Evolutionary conservation across 2,329 filamentous ascomycete species (phyloP), one percentile per base, ranked within the genome.

Genomic region (Penicillium sp.): DNA sequence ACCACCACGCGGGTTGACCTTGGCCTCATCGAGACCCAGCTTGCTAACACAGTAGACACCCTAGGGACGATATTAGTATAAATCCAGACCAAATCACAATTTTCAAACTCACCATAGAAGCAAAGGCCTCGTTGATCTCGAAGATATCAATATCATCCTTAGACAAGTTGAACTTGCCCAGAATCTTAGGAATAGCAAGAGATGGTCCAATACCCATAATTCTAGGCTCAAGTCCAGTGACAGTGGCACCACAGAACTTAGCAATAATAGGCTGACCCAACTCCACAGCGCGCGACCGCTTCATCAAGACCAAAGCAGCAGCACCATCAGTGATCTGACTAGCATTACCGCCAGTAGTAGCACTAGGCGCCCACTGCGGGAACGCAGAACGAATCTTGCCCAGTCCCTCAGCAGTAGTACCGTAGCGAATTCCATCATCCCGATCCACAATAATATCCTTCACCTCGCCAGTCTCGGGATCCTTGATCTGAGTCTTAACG

Each of bases 1-100:
- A 62, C 92, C 92, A 60, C 92, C 92, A 81, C 96, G 94, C 60
- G 92, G 92, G 79, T 97, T 97, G 69, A 97, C 88, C 83, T 96
- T 96, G 57, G 88, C 85, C 60, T 81, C 73, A 57, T 90, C 89
- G 31, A 97, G 79, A 33, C 86, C 87, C 20, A 97, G 82, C 80
- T 96, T 87, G 67, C 90, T 87, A 57, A 90, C 87, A 74, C 90
- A 96, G 85, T 89, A 96, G 63, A 96, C 76, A 77, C 91, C 96
- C 83, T 96, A 89, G 61, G 4, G 27, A 15, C 20, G 51, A 49
- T 9, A 40, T 64, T 49, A 61, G 40, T 29, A 33, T 23, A n/a
- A 12, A 5, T 11, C 12, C 25, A 33, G 33, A 26, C 18, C 25
- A 18, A 4, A 40, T 2, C 33, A 15, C 18, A 6, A 18, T 11